Base-by-base conservation (phyloP, 768 basidiomycete genomes). In the Russula olivacea region DNA sequence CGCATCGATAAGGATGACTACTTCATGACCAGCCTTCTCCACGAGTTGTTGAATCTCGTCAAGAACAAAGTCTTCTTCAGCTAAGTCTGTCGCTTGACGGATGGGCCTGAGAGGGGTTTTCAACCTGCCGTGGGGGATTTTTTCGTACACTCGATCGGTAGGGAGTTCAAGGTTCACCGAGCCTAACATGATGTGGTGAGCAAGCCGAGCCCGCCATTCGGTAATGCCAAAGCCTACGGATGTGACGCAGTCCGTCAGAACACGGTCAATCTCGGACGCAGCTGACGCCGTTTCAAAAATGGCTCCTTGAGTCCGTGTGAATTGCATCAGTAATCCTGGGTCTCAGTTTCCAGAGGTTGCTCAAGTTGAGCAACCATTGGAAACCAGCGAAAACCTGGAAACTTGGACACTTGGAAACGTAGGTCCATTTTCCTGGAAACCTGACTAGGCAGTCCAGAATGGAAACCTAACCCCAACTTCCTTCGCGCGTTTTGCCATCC, bases 91-190 rank as follows among this genome's bases (percentile, higher is more conserved):
- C 14, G 71, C 73, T 0, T 83, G 81, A 17, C 76, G 76, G 3
- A 75, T 69, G 10, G 78, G 77, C 40, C 78, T 77, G 10, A 89
- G 77, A 8, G 86, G 85, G 1, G 78, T 82, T 58, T 80, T 74
- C 58, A 97, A 79, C 21, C 82, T 81, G 45, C 82, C 80, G 7
- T 83, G 74, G 0, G 91, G 81, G 19, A 94, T 85, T 70, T 86
- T 82, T 58, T 78, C 75, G 69, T 82, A 79, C 4, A 88, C 87
- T 57, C 96, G 76, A 72, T 98, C 89, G 7, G 87, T 94, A 0
- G 93, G 95, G 12, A 98, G 78, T 40, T 87, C 82, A 45, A 98
- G 74, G 71, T 98, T 98, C 36, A 89, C 21, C 91, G 85, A 32
- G 87, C 88, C 83, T 91, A 38, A n/a, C 19, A 2, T 51, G 38